Evolutionary conservation across 306 rosid genomes (phyloP).

Genomic region (Quercus parvula): DNA sequence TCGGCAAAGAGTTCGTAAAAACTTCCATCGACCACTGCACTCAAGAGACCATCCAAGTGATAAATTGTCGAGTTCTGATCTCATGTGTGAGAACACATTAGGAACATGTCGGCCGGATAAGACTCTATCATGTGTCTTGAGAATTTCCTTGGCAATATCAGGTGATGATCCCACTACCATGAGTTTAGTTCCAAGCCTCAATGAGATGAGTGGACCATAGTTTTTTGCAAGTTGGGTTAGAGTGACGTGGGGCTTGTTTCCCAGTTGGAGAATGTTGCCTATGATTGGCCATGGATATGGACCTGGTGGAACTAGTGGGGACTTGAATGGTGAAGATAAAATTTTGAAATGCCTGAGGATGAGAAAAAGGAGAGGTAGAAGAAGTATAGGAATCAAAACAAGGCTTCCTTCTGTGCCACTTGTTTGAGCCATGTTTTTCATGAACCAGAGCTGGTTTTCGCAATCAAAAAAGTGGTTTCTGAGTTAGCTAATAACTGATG

Average conservation of each 20-base stretch:
- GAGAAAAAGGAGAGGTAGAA: not conserved
- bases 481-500: no score
- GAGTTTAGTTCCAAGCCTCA: slow-evolving; percentile 7
- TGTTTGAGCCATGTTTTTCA: no score
- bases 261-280: slow-evolving; percentile 6
- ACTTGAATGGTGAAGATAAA: not conserved
- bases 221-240: not conserved
- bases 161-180: slow-evolving; percentile 10
- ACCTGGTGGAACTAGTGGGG: not conserved
- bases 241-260: not conserved
- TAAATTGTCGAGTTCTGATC: not conserved
- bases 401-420: no score
- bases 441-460: no score
- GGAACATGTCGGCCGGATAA: no score
- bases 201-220: not conserved
- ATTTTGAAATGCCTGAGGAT: not conserved
- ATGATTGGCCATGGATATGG: slow-evolving; percentile 14
- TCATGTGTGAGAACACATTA: not conserved
- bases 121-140: slow-evolving; percentile 1
- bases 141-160: not conserved
- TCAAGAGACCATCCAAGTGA: slow-evolving; percentile 7
- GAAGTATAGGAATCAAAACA: not conserved
- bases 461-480: no score
- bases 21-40: not conserved
- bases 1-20: no score